phyloP scores from a whole-genome alignment of 2,329 filamentous ascomycete species.

The Rutstroemia sp. region DNA sequence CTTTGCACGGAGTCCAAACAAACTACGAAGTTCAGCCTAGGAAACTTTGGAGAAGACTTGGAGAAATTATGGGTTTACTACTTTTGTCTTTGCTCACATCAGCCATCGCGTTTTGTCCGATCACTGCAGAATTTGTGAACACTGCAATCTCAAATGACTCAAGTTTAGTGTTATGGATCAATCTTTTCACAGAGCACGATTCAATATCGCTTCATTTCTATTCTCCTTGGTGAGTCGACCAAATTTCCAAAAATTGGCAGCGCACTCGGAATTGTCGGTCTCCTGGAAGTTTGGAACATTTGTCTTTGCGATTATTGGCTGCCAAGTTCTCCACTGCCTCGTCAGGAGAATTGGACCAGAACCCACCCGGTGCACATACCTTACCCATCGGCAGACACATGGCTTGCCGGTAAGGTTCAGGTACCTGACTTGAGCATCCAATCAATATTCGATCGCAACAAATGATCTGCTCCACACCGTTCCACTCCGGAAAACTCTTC shows the following conservation, averaged over 20 bases:
- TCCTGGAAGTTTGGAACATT: neutral
- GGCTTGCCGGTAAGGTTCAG: conserved; percentile 1
- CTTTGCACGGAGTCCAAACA: neutral
- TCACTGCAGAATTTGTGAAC: neutral
- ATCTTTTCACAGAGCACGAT: neutral
- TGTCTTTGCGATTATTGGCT: neutral
- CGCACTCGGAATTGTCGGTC: neutral
- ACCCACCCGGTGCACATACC: neutral
- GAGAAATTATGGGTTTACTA: too few relatives aligned
- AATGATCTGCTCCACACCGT: neutral
- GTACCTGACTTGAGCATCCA: neutral
- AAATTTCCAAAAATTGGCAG: neutral
- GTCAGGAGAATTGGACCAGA: neutral
- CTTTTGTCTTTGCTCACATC: neutral
- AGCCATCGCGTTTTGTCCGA: neutral
- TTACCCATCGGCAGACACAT: conserved; percentile 1
- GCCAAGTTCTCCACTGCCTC: neutral
- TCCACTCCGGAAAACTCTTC: conserved; percentile 1
- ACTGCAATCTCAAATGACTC: neutral
- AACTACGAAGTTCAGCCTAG: neutral
- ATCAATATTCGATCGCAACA: conserved; percentile 5
- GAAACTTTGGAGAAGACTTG: too few relatives aligned
- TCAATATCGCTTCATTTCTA: neutral
- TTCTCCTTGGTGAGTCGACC: neutral
- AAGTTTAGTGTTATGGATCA: neutral